Percentiles rank a stretch among this genome's conserved stretches.
phyloP scores from a whole-genome alignment of 495 filamentous ascomycete genomes.

The Xylaria venustula region DNA sequence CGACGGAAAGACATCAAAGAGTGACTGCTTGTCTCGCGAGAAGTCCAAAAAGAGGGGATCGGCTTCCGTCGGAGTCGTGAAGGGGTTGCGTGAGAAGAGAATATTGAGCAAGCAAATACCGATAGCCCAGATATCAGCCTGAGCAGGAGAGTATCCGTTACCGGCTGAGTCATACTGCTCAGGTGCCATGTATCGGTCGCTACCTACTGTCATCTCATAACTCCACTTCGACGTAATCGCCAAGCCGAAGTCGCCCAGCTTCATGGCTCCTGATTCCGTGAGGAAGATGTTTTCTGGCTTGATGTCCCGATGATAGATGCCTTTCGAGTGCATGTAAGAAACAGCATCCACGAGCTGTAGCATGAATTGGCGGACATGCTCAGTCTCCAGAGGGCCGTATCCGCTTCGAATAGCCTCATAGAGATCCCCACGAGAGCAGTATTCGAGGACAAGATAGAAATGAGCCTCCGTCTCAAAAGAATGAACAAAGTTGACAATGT shows the following conservation, averaged over 20 bases:
- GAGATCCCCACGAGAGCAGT: constrained; percentile 92
- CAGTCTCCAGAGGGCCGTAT: constrained; percentile 86
- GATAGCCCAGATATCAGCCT: constrained; percentile 93
- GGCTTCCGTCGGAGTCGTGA: constrained; percentile 78
- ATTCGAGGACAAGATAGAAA: constrained; percentile 90
- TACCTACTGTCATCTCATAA: constrained; percentile 87
- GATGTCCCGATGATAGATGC: constrained; percentile 96
- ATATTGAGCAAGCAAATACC: constrained; percentile 95
- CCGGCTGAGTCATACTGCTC: constrained; percentile 90
- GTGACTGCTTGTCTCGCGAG: constrained; percentile 83
- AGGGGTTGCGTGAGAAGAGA: constrained; percentile 92
- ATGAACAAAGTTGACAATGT: constrained; percentile 90
- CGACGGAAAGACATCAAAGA: constrained; percentile 97
- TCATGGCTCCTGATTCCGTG: constrained; percentile 79
- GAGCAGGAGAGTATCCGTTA: constrained; percentile 84
- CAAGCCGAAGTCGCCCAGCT: constrained; percentile 94
- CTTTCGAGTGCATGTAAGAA: constrained; percentile 84
- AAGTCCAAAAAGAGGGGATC: constrained; percentile 92
- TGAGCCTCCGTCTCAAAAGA: constrained; percentile 90
- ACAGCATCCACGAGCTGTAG: constrained; percentile 87
- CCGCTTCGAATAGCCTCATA: constrained; percentile 93
- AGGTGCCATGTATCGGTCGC: constrained; percentile 98
- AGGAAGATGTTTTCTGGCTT: constrained; percentile 99
- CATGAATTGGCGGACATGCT: constrained; percentile 97
- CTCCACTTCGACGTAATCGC: constrained; percentile 85